Evolutionary conservation across 2,329 filamentous ascomycete species (phyloP).

Genomic region (Sclerotinia glacialis): DNA sequence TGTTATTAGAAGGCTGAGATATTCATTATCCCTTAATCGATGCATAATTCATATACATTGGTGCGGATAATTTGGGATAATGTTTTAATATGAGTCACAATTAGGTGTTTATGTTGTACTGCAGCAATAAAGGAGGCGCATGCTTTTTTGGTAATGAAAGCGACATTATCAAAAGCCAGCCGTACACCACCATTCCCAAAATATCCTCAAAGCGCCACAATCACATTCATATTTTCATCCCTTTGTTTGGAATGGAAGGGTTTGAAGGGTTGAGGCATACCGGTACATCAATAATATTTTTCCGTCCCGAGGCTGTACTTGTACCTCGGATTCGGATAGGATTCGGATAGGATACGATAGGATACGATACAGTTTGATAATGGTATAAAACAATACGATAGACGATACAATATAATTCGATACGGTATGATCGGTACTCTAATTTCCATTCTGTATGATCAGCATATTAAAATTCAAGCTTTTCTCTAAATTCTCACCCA

Average conservation of each 20-base stretch:
- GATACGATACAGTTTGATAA: no score
- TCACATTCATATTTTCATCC: background rate
- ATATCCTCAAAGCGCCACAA: background rate
- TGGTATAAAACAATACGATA: no score
- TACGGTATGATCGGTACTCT: no score
- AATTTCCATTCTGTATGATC: no score
- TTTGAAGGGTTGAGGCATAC: no score
- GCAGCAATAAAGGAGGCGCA: slow-evolving; percentile 9
- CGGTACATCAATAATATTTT: no score
- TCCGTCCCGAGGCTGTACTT: background rate
- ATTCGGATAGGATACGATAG: background rate
- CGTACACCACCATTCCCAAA: background rate
- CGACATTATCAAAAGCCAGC: background rate
- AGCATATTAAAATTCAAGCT: background rate
- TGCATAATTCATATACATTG: background rate
- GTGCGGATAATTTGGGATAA: background rate
- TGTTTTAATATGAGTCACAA: background rate
- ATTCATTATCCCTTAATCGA: background rate
- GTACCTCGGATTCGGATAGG: background rate
- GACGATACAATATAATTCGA: no score
- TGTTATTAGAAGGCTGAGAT: slow-evolving; percentile 1
- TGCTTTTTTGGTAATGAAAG: background rate
- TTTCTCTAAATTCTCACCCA: background rate
- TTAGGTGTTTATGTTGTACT: background rate
- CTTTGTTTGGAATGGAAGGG: background rate